Evolutionary conservation across 2,329 filamentous ascomycete species (phyloP).

Genomic region (Colletotrichum noveboracense): DNA sequence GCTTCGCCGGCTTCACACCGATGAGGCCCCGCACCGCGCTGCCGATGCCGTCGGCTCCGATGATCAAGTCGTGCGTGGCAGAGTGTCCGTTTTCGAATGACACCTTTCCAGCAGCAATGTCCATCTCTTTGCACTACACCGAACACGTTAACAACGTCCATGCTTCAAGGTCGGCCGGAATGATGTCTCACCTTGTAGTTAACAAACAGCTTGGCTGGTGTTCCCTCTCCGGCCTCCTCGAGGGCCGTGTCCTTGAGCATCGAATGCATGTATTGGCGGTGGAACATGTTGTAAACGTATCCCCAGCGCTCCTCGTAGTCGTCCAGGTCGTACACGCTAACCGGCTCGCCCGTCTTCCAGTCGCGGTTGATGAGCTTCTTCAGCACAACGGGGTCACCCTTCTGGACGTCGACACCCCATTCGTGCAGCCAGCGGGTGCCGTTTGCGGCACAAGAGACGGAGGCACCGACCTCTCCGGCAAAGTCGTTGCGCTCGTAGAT

Average conservation of each 20-base stretch:
- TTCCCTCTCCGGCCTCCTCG: slow-evolving; percentile 56
- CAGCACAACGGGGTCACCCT: slow-evolving; percentile 69
- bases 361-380: slow-evolving; percentile 72
- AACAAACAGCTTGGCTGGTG: slow-evolving; percentile 57
- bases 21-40: slow-evolving; percentile 67
- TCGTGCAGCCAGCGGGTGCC: slow-evolving; percentile 73
- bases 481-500: slow-evolving; percentile 72
- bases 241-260: slow-evolving; percentile 68
- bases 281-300: slow-evolving; percentile 72
- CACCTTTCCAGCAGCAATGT: slow-evolving; percentile 54
- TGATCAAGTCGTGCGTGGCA: slow-evolving; percentile 61
- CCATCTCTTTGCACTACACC: slow-evolving; percentile 51
- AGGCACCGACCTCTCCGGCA: slow-evolving; percentile 71
- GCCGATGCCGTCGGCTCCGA: slow-evolving; percentile 72
- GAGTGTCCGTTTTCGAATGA: slow-evolving; percentile 57
- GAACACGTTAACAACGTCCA: not conserved
- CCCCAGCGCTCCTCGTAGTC: slow-evolving; percentile 73
- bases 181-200: slow-evolving; percentile 53
- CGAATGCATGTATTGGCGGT: slow-evolving; percentile 70
- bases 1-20: slow-evolving; percentile 65
- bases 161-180: not conserved
- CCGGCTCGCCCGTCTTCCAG: slow-evolving; percentile 71
- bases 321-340: slow-evolving; percentile 66
- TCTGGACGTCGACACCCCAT: slow-evolving; percentile 68
- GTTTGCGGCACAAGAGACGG: slow-evolving; percentile 72